Base-by-base conservation (phyloP, 768 basidiomycete genomes). In the Tylopilus sp. region DNA sequence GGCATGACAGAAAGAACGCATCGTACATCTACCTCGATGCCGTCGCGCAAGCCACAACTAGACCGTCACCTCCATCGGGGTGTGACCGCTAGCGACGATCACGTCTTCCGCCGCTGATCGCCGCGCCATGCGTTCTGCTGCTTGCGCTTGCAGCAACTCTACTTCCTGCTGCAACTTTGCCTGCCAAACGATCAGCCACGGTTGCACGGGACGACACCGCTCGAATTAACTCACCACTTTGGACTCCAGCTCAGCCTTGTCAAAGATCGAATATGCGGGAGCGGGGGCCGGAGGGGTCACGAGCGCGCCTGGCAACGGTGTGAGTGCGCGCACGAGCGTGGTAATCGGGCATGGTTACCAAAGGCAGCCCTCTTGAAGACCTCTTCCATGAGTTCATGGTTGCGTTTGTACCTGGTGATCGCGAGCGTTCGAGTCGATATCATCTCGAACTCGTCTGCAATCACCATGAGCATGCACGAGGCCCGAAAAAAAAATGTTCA, bases 361-460 rank as follows among this genome's bases (percentile, higher is more conserved):
- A 82, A 86, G 1, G 85, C 86, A 22, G 89, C 89, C 58, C 81
- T 78, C 57, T 76, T 77, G 68, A 92, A 91, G 2, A 92, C 85
- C 38, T 86, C 86, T 63, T 86, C 86, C 89, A 92, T 92, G 54
- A 86, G 74, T 40, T 90, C 89, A 61, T 92, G 88, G 61, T 92
- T 92, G 7, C 89, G 82, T 58, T 78, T 80, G 63, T 90, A 92
- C 31, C 89, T 77, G 17, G 83, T 79, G 31, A 87, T 62, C 8
- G 90, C 86, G 16, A 91, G 75, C 3, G 87, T 81, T 38, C 86
- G 79, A 2, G 86, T 82, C 1, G 89, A 86, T 53, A 91, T 85
- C 54, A 78, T 74, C 53, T 91, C 89, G 22, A 76, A 70, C 55
- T 89, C 87, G 59, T 88, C 84, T 80, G 11, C n/a, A n/a, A 3